Evolutionary conservation across 495 filamentous ascomycete genomes (phyloP).

Genomic region (Trichoderma reesei): DNA sequence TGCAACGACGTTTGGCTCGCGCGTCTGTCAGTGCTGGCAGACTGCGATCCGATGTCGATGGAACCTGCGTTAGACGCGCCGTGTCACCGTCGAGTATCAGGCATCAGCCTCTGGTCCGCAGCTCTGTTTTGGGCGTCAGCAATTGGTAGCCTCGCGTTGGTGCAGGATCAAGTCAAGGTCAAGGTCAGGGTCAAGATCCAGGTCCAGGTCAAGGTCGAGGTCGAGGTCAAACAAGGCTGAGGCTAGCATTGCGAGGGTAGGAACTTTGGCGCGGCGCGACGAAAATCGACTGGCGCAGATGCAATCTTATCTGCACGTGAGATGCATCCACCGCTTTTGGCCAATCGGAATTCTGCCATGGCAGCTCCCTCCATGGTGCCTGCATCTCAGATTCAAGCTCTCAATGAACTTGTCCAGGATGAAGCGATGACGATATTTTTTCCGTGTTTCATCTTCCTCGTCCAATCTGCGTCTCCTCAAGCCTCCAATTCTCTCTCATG

Average conservation of each 20-base stretch:
- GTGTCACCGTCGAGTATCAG: neutral
- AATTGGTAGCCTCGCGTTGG: conserved; percentile 3
- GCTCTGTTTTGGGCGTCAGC: neutral
- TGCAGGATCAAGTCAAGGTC: too few relatives aligned
- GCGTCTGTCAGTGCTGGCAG: neutral
- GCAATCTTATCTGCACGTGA: conserved; percentile 11
- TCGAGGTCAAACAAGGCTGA: neutral
- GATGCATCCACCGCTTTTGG: neutral
- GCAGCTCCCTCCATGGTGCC: neutral
- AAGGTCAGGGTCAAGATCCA: too few relatives aligned
- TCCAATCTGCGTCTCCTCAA: neutral
- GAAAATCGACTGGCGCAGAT: neutral
- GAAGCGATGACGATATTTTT: neutral
- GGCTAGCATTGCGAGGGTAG: neutral
- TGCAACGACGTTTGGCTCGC: neutral
- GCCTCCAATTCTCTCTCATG: neutral
- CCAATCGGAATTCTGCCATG: conserved; percentile 7
- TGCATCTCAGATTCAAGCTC: neutral
- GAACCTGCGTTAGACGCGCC: too few relatives aligned
- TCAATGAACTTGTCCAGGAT: neutral
- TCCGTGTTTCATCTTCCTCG: neutral
- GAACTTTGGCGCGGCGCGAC: neutral
- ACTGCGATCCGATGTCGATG: neutral
- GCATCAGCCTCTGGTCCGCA: neutral
- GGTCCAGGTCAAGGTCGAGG: too few relatives aligned